Evolutionary conservation across 495 filamentous ascomycete species (phyloP).

Genomic region (Aspergillus olivimuriae): DNA sequence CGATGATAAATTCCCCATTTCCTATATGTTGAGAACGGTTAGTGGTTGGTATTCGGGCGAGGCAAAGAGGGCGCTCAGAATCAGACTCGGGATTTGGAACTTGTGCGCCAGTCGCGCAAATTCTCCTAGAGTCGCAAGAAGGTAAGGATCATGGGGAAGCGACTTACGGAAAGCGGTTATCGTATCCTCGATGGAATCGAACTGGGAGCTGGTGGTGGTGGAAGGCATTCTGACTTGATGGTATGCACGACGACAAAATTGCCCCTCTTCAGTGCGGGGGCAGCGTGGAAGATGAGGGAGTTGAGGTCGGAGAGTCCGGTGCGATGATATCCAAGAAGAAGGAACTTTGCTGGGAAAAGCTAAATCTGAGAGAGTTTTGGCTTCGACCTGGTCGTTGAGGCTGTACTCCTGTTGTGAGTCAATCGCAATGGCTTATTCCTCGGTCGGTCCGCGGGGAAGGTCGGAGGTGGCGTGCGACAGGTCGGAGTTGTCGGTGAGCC

Average conservation of each 20-base stretch:
- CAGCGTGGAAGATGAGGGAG: not conserved
- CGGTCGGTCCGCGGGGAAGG: not conserved
- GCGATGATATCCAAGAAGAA: not conserved
- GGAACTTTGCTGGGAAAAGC: not conserved
- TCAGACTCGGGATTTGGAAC: not conserved
- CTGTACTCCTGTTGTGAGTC: not conserved
- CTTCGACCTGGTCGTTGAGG: no score
- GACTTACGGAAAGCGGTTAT: conserved; percentile 76
- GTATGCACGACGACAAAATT: not conserved
- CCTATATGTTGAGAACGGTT: conserved; percentile 39
- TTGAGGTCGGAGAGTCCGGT: not conserved
- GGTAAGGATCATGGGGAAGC: conserved; percentile 2
- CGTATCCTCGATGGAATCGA: conserved; percentile 82
- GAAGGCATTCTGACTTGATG: conserved; percentile 30
- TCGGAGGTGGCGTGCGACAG: not conserved
- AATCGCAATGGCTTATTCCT: not conserved
- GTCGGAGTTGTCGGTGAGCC: not conserved
- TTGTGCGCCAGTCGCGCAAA: not conserved
- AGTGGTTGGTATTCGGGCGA: not conserved
- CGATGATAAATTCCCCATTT: conserved; percentile 89
- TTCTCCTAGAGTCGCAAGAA: conserved; percentile 1
- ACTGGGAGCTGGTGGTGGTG: conserved; percentile 34
- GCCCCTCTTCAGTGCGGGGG: not conserved
- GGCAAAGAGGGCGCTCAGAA: not conserved
- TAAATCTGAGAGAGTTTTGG: not conserved